Conservation (phyloP, 2,329 filamentous ascomycete species). For the Arachnopeziza araneosa region DNA sequence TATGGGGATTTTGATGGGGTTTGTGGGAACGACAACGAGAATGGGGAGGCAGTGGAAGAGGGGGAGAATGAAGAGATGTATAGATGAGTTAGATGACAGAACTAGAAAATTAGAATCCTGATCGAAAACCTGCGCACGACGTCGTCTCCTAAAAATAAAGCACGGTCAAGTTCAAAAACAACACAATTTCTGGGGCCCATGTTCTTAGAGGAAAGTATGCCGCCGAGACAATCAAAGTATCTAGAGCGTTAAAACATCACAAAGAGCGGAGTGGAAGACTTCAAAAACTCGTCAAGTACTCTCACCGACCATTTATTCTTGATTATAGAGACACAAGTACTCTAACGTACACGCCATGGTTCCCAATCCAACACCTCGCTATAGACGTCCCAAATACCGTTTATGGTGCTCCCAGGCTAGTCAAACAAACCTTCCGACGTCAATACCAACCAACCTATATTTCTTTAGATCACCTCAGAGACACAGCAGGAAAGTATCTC, state of each 20-base stretch:
- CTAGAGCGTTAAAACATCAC: too few species aligned
- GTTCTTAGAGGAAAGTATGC: too few species aligned
- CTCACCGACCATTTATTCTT: too few species aligned
- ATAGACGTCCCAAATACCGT: not conserved
- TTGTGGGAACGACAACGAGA: slow-evolving; percentile 21
- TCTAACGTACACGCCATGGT: not conserved
- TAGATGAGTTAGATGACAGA: not conserved
- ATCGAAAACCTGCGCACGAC: not conserved
- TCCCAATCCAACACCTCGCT: slow-evolving; percentile 37
- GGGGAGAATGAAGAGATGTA: not conserved
- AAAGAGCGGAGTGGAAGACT: too few species aligned
- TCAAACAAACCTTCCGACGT: not conserved
- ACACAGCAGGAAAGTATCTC: slow-evolving; percentile 69
- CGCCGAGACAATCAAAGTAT: too few species aligned
- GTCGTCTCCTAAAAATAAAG: too few species aligned
- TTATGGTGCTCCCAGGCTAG: not conserved
- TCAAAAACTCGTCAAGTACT: too few species aligned
- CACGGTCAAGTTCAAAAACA: too few species aligned
- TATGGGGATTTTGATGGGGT: slow-evolving; percentile 29
- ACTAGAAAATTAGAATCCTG: not conserved
- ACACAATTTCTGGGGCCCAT: too few species aligned
- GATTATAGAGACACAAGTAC: too few species aligned
- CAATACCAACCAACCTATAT: not conserved
- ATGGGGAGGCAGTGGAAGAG: not conserved
- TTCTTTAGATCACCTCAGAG: slow-evolving; percentile 14